Conservation (phyloP, 495 filamentous ascomycete genomes). For the Tuber umbilicatum region DNA sequence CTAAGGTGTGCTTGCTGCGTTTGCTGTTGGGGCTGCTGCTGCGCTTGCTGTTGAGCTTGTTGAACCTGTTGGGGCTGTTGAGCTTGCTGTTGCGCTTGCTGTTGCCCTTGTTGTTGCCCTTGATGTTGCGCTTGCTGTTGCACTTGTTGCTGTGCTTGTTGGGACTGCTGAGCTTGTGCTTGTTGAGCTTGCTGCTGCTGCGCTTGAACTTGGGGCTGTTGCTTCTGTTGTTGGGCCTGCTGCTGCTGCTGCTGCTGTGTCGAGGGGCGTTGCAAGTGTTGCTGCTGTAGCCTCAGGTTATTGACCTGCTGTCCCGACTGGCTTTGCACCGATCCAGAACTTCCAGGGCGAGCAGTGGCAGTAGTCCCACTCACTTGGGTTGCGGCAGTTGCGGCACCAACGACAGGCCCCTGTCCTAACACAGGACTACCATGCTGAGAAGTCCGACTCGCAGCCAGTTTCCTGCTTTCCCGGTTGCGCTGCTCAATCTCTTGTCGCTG, state of each 20-base stretch:
- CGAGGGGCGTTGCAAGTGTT: constrained; percentile 36
- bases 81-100: constrained; percentile 37
- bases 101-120: constrained; percentile 48
- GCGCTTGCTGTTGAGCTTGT: constrained; percentile 43
- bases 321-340: constrained; percentile 45
- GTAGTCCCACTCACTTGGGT: constrained; percentile 33
- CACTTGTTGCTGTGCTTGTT: constrained; percentile 12
- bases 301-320: constrained; percentile 48
- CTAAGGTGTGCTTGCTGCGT: constrained; percentile 18
- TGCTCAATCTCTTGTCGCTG: constrained; percentile 42
- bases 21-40: constrained; percentile 38
- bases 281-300: constrained; percentile 28
- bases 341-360: constrained; percentile 37
- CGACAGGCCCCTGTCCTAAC: constrained; percentile 26
- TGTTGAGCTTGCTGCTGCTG: constrained; percentile 24
- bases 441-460: constrained; percentile 40
- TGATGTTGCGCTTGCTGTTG: constrained; percentile 41
- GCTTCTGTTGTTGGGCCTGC: constrained; percentile 13
- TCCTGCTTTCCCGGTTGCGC: constrained; percentile 45
- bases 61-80: constrained; percentile 47
- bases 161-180: too few relatives aligned
- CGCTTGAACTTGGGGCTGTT: constrained; percentile 11
- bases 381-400: constrained; percentile 34
- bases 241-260: constrained; percentile 23
- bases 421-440: constrained; percentile 38